phyloP scores from a whole-genome alignment of 257 asterid species.

The Verbascum thapsus region DNA sequence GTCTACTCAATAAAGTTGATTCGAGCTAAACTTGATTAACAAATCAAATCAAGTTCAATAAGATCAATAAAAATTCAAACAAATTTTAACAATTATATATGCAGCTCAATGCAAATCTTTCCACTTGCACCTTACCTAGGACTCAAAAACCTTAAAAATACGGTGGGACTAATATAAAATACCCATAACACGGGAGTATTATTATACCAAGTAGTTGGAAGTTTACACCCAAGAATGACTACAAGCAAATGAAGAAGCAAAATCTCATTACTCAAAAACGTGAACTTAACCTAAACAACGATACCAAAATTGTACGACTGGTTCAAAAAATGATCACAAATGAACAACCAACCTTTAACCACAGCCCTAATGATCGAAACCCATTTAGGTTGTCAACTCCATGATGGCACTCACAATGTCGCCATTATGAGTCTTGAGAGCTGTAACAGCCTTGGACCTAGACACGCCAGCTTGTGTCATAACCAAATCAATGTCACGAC shows the following conservation, averaged over 20 bases:
- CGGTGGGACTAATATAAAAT: too few species aligned
- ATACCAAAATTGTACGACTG: slow-evolving; percentile 27
- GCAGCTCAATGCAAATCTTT: too few species aligned
- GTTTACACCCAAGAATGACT: too few species aligned
- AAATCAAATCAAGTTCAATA: too few species aligned
- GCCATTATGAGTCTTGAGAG: slow-evolving; percentile 72
- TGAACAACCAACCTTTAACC: slow-evolving; percentile 7
- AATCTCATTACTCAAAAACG: slow-evolving; percentile 28
- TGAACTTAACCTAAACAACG: slow-evolving; percentile 9
- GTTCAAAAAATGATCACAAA: slow-evolving; percentile 32
- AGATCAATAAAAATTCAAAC: too few species aligned
- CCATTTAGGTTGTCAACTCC: slow-evolving; percentile 69
- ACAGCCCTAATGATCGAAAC: not conserved
- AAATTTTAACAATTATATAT: too few species aligned
- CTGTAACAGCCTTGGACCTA: slow-evolving; percentile 75
- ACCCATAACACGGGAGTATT: too few species aligned
- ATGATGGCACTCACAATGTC: slow-evolving; percentile 93
- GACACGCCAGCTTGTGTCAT: slow-evolving; percentile 93
- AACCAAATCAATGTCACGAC: slow-evolving; percentile 81
- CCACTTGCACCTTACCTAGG: too few species aligned
- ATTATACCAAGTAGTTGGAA: slow-evolving; percentile 1
- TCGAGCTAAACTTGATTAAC: too few species aligned
- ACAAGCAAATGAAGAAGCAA: not conserved
- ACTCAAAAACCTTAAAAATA: too few species aligned
- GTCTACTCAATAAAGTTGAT: too few species aligned